These are phyloP conservation scores for Puccinia hordei DNA, from an alignment of 1,284 basidiomycete species.

Conservation along the genomic window DNA sequence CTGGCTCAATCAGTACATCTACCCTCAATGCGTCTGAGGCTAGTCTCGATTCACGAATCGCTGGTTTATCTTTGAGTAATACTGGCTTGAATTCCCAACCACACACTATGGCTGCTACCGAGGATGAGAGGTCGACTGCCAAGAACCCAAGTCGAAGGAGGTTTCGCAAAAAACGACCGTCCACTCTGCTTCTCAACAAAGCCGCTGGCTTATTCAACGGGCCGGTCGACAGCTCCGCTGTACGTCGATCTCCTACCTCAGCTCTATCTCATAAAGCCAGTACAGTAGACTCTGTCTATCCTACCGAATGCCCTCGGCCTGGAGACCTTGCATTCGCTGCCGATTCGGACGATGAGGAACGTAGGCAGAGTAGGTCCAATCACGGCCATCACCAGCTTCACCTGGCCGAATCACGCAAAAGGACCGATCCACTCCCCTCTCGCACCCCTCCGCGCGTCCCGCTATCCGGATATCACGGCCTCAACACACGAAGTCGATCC, in stretches of 20 bases:
- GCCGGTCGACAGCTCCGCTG: not conserved
- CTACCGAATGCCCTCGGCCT: not conserved
- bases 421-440: not conserved
- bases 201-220: not conserved
- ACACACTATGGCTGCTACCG: not conserved
- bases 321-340: conserved; percentile 46
- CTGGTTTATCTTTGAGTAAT: not conserved
- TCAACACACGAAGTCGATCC: conserved; percentile 31
- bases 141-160: conserved; percentile 19
- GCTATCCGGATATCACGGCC: not conserved
- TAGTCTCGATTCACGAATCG: not conserved
- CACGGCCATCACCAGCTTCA: not conserved
- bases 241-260: conserved; percentile 3
- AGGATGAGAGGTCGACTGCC: not conserved
- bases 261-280: conserved; percentile 10
- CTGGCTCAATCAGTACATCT: conserved; percentile 34
- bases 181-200: conserved; percentile 31
- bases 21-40: conserved; percentile 32
- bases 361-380: conserved; percentile 10
- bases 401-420: not conserved
- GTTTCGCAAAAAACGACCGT: conserved; percentile 39
- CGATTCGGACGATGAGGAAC: conserved; percentile 46
- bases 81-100: not conserved
- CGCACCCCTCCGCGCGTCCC: conserved; percentile 11
- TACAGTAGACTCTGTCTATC: conserved; percentile 1